Evolutionary conservation across 768 basidiomycete species (phyloP), one percentile per base, ranked within the genome.

Genomic region (Hericium rajendrae): DNA sequence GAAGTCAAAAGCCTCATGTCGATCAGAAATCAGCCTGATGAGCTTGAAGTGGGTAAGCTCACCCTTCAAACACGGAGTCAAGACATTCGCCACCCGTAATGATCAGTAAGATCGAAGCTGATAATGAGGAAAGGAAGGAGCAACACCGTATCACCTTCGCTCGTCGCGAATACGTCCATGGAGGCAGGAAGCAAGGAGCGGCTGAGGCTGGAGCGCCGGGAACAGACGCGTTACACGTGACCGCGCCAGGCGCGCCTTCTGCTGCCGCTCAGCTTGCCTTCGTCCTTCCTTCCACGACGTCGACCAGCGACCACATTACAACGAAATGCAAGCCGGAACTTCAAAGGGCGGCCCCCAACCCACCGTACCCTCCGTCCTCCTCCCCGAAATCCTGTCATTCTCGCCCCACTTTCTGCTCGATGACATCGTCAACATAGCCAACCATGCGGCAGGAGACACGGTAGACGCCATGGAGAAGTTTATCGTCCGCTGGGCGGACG

Each of bases 351-450:
- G 32, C 20, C 52, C 64, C 2, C 62, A 59, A 12, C 58, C 65
- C 12, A 66, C 66, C 1, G 67, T 64, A 1, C 77, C 75, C 3
- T 76, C 81, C 5, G 73, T 83, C 3, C 75, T 87, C 6, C 70
- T 87, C 0, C 81, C 83, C 0, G 85, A 94, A 70, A 80, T 90
- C 13, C 79, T 94, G 2, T 88, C 88, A 0, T 93, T 92, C 65
- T 84, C 88, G 0, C 91, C 91, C 0, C 87, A 93, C 62, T 79
- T 88, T 18, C 74, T 94, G 3, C 83, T 93, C 1, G 91, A 94
- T 70, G 88, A 94, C 60, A 85, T 93, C 49, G 85, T 91, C 62
- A 90, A 92, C 71, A 82, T 83, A 59, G 84, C 88, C 0, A 86
- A 91, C 63, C 83, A 89, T 59, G 82, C 87, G 2, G 84, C 93